phyloP scores from a whole-genome alignment of 169 alveolate genomes.

The Toxoplasma gondii region DNA sequence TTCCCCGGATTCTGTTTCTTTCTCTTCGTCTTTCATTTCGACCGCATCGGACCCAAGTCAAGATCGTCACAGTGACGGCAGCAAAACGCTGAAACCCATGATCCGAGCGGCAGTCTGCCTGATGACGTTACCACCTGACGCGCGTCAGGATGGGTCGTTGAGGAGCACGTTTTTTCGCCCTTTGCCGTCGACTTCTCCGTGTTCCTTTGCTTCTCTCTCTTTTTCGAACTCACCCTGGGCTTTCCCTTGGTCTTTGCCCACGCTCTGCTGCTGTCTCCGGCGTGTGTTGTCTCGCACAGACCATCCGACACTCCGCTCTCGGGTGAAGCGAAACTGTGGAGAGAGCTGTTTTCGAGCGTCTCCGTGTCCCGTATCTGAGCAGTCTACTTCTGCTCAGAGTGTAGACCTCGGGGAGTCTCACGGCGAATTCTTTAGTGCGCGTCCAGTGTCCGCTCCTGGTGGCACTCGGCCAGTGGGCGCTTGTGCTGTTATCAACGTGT shows the following conservation, averaged over 20 bases:
- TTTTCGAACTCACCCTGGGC: not conserved
- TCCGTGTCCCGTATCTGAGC: not conserved
- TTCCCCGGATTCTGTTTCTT: not conserved
- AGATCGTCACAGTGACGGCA: too few species aligned
- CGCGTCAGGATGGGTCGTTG: not conserved
- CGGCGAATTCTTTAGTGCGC: not conserved
- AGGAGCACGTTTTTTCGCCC: not conserved
- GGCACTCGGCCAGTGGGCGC: not conserved
- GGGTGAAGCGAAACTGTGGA: not conserved
- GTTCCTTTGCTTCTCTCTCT: not conserved
- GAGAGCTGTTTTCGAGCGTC: not conserved
- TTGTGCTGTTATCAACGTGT: not conserved
- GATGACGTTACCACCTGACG: constrained; percentile 24
- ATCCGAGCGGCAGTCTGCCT: not conserved
- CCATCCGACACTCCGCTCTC: not conserved
- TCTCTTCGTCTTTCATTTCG: not conserved
- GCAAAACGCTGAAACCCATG: not conserved
- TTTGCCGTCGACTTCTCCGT: not conserved
- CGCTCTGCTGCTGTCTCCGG: not conserved
- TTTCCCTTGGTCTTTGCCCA: not conserved
- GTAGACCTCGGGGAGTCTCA: not conserved
- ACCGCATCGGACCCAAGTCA: too few species aligned
- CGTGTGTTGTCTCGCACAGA: constrained; percentile 13
- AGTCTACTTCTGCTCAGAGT: not conserved
- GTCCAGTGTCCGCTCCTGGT: not conserved